Percentiles rank a stretch among this genome's conserved stretches.
Evolutionary conservation across 2,329 filamentous ascomycete species (phyloP).

Genomic region (Geosmithia putterillii): DNA sequence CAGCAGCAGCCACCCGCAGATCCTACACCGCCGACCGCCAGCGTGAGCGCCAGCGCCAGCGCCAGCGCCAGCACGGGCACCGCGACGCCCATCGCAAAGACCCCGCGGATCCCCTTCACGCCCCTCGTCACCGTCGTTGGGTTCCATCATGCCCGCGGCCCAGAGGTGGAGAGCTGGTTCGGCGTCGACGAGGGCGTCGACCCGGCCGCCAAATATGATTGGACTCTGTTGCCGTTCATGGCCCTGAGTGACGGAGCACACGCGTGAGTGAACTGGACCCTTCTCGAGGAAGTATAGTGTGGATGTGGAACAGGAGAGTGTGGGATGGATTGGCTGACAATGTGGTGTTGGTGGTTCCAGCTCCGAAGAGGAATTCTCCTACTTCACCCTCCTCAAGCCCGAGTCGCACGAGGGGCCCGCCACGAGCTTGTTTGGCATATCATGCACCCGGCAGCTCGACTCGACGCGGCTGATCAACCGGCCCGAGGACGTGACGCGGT

Average conservation of each 20-base stretch:
- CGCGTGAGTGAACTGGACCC: slow-evolving; percentile 43
- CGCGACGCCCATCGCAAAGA: slow-evolving; percentile 6
- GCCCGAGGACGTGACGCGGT: slow-evolving; percentile 84
- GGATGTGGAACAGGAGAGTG: too few species aligned
- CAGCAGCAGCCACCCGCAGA: neutral
- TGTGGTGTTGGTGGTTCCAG: slow-evolving; percentile 33
- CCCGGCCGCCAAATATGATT: slow-evolving; percentile 74
- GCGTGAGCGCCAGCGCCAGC: slow-evolving; percentile 16
- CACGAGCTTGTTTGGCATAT: slow-evolving; percentile 88
- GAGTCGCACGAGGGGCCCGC: slow-evolving; percentile 40
- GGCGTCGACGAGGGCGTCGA: slow-evolving; percentile 62
- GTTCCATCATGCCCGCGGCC: slow-evolving; percentile 77
- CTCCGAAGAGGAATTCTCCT: slow-evolving; percentile 91
- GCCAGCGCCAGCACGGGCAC: slow-evolving; percentile 8
- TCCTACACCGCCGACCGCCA: neutral
- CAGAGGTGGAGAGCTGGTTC: slow-evolving; percentile 90
- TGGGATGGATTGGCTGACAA: neutral
- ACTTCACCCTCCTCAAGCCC: slow-evolving; percentile 78
- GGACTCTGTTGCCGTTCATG: slow-evolving; percentile 91
- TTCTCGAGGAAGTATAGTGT: too few species aligned
- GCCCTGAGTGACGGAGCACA: slow-evolving; percentile 92
- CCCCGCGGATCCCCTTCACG: slow-evolving; percentile 31
- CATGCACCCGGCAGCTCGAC: slow-evolving; percentile 86
- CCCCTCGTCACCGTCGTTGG: slow-evolving; percentile 71
- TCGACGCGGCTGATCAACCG: slow-evolving; percentile 64